These are phyloP conservation scores for Oehlia diaphana DNA, from an alignment of 192 early-diverging fungal species.

Conservation along the genomic window DNA sequence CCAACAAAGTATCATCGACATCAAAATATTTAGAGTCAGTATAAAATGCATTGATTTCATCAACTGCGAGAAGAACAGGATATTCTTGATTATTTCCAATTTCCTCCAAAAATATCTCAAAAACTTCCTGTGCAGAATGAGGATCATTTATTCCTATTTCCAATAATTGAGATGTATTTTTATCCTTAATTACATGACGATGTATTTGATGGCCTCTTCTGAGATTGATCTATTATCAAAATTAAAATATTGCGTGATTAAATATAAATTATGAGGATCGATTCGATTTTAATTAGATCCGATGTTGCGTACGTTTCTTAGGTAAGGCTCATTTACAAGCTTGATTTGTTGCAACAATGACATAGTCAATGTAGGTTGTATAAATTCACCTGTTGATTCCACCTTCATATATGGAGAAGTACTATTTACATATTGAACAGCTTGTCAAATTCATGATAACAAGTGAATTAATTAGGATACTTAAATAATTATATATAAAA, in stretches of 20 bases:
- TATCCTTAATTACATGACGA: slow-evolving; percentile 38
- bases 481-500: not conserved
- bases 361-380: slow-evolving; percentile 47
- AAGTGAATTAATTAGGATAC: not conserved
- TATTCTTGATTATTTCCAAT: slow-evolving; percentile 37
- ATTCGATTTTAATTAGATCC: not conserved
- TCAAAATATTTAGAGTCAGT: slow-evolving; percentile 45
- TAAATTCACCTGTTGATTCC: slow-evolving; percentile 37
- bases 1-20: slow-evolving; percentile 41
- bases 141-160: slow-evolving; percentile 47
- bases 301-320: slow-evolving; percentile 34
- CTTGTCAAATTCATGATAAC: slow-evolving; percentile 24
- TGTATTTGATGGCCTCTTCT: slow-evolving; percentile 31
- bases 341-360: slow-evolving; percentile 44
- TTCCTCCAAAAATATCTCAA: slow-evolving; percentile 51
- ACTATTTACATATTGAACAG: slow-evolving; percentile 47
- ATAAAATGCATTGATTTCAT: slow-evolving; percentile 53
- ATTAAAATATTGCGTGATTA: not conserved
- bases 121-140: slow-evolving; percentile 42
- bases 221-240: slow-evolving; percentile 15
- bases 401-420: slow-evolving; percentile 43
- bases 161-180: slow-evolving; percentile 36
- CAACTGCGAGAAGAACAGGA: slow-evolving; percentile 52
- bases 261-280: not conserved
- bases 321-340: slow-evolving; percentile 35